A percentile compares a stretch with the other conserved stretches of the same genome.
phyloP scores from a whole-genome alignment of 2,329 filamentous ascomycete species.

The Cercospora canescens region DNA sequence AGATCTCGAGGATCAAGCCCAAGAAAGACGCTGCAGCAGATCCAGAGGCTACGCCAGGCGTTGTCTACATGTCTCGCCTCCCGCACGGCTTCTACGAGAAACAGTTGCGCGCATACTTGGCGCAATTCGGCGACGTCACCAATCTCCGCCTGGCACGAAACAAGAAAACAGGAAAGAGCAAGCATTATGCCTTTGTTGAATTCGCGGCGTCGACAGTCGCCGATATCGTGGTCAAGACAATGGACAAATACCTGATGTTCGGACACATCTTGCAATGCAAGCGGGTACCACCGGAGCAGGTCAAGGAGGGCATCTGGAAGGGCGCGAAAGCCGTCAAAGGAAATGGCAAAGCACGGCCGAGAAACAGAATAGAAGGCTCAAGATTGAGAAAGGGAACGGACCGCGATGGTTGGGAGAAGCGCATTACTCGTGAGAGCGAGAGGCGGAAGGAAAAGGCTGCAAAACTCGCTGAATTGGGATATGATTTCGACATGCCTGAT shows the following conservation, averaged over 20 bases:
- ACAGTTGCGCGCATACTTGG: constrained; percentile 91
- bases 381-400: constrained; percentile 71
- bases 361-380: constrained; percentile 80
- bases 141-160: constrained; percentile 84
- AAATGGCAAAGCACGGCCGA: constrained; percentile 76
- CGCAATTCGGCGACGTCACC: constrained; percentile 83
- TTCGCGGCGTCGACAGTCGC: constrained; percentile 78
- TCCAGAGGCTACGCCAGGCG: constrained; percentile 63
- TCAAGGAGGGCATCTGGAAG: constrained; percentile 83
- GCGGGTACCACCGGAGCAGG: constrained; percentile 70
- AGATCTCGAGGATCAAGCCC: constrained; percentile 42
- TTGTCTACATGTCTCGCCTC: constrained; percentile 86
- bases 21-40: constrained; percentile 44
- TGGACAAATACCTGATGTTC: constrained; percentile 97
- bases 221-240: constrained; percentile 88
- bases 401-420: constrained; percentile 75
- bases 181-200: constrained; percentile 94
- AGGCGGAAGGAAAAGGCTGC: constrained; percentile 68
- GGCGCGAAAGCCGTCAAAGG: constrained; percentile 64
- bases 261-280: constrained; percentile 91
- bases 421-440: constrained; percentile 70
- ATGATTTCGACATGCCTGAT: constrained; percentile 74
- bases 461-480: constrained; percentile 77
- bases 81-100: constrained; percentile 97
- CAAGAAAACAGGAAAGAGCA: constrained; percentile 84